Evolutionary conservation across 169 alveolate species (phyloP).

Genomic region (Cryptosporidium viatorum): DNA sequence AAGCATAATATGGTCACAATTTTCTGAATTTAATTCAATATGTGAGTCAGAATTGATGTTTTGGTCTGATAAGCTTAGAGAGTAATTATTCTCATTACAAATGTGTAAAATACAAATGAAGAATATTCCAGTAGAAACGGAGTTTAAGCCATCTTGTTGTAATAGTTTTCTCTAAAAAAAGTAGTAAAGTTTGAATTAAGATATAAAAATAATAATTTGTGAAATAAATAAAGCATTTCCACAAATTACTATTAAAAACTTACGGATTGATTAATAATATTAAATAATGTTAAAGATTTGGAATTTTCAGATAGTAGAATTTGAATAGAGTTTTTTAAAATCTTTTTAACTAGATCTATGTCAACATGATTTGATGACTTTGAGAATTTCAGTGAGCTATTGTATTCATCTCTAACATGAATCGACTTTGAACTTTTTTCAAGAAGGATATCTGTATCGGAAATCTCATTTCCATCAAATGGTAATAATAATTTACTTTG

Average conservation of each 20-base stretch:
- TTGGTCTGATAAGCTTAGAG: not conserved
- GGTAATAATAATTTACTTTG: conserved; percentile 7
- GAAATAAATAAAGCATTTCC: not conserved
- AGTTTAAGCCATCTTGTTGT: not conserved
- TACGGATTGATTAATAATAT: conserved; percentile 22
- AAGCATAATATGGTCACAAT: not conserved
- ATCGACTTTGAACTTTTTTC: conserved; percentile 48
- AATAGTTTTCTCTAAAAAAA: conserved; percentile 5
- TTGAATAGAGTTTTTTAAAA: conserved; percentile 22
- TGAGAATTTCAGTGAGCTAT: not conserved
- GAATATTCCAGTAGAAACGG: conserved; percentile 22
- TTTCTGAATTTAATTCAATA: not conserved
- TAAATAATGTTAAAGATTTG: not conserved
- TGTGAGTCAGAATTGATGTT: not conserved
- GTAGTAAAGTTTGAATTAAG: not conserved
- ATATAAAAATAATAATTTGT: not conserved
- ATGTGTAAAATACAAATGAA: conserved; percentile 59
- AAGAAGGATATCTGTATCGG: not conserved
- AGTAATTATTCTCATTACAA: conserved; percentile 44
- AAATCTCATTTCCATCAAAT: not conserved
- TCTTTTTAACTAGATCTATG: conserved; percentile 6
- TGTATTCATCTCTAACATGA: conserved; percentile 29
- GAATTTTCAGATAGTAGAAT: not conserved
- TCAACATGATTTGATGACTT: conserved; percentile 35
- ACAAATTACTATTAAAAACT: not conserved